Evolutionary conservation across 352 stramenopile species (phyloP).

Genomic region (Phytophthora tubulina): DNA sequence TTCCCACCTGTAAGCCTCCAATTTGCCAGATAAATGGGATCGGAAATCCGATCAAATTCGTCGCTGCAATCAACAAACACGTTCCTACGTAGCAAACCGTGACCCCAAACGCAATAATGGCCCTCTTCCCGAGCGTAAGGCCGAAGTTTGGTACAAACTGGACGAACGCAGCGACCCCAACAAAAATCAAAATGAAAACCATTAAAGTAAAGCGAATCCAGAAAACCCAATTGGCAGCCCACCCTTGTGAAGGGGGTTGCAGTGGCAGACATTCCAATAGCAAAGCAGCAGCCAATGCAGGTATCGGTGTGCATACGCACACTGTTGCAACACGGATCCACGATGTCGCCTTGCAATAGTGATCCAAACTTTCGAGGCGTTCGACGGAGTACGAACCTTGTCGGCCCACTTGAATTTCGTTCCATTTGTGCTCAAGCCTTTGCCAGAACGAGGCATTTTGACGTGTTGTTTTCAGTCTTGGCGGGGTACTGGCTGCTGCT

Average conservation of each 20-base stretch:
- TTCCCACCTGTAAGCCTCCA: slow-evolving; percentile 3
- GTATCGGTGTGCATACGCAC: slow-evolving; percentile 18
- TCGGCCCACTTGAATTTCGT: slow-evolving; percentile 29
- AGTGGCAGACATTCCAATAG: slow-evolving; percentile 35
- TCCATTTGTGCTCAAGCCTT: slow-evolving; percentile 20
- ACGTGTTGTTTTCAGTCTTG: too few relatives aligned
- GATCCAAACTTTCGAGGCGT: slow-evolving; percentile 24
- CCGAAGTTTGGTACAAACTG: slow-evolving; percentile 11
- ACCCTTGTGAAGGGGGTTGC: slow-evolving; percentile 19
- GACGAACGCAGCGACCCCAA: slow-evolving; percentile 2
- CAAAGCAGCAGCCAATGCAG: slow-evolving; percentile 4
- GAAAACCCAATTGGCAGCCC: slow-evolving; percentile 30
- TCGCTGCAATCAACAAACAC: background rate
- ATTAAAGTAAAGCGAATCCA: slow-evolving; percentile 26
- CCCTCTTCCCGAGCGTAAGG: slow-evolving; percentile 1
- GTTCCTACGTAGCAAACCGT: slow-evolving; percentile 7
- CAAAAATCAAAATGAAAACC: slow-evolving; percentile 16
- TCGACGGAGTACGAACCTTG: slow-evolving; percentile 31
- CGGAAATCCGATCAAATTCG: slow-evolving; percentile 14
- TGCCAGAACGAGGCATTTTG: background rate
- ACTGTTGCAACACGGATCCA: slow-evolving; percentile 7
- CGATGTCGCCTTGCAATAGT: slow-evolving; percentile 26
- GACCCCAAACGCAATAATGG: slow-evolving; percentile 6
- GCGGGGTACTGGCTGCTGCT: too few relatives aligned
- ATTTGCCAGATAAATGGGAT: slow-evolving; percentile 24